Evolutionary conservation across 1,139 yeast genomes (phyloP).

Genomic region (Suhomyces bribrorum): DNA sequence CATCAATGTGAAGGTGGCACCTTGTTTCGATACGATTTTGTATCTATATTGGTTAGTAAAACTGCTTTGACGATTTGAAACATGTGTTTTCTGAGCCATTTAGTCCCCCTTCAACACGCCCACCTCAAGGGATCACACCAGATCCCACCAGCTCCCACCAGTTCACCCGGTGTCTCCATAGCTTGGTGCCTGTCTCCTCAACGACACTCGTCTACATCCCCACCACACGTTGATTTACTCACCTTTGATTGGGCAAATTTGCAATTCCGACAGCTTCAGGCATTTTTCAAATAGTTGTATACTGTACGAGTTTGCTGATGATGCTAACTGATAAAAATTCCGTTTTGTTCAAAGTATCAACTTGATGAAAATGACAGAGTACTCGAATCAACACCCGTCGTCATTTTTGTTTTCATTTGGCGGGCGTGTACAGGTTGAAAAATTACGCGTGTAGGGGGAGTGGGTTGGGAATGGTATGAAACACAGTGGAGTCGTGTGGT

Average conservation of each 20-base stretch:
- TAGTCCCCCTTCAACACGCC: too few species aligned
- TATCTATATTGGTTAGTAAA: slow-evolving; percentile 47
- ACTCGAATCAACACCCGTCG: slow-evolving; percentile 9
- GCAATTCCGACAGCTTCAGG: slow-evolving; percentile 76
- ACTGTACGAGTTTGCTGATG: neutral
- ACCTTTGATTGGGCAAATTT: slow-evolving; percentile 91
- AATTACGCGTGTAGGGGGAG: slow-evolving; percentile 7
- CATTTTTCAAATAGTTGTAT: slow-evolving; percentile 13
- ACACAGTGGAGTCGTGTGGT: too few species aligned
- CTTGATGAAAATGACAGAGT: slow-evolving; percentile 5
- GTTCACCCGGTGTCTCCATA: too few species aligned
- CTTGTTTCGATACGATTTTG: slow-evolving; percentile 84
- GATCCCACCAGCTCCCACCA: too few species aligned
- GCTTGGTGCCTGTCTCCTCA: too few species aligned
- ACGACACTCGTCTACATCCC: neutral
- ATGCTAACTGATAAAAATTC: neutral
- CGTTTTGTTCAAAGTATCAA: neutral
- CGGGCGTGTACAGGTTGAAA: slow-evolving; percentile 12
- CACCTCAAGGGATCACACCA: too few species aligned
- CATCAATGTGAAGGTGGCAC: slow-evolving; percentile 90
- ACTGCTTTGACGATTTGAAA: too few species aligned
- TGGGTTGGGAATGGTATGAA: neutral
- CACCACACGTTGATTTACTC: slow-evolving; percentile 10
- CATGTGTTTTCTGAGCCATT: too few species aligned
- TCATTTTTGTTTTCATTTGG: slow-evolving; percentile 11